Evolutionary conservation across 140 eudicot genomes (phyloP).

Genomic region (Cichorium intybus): DNA sequence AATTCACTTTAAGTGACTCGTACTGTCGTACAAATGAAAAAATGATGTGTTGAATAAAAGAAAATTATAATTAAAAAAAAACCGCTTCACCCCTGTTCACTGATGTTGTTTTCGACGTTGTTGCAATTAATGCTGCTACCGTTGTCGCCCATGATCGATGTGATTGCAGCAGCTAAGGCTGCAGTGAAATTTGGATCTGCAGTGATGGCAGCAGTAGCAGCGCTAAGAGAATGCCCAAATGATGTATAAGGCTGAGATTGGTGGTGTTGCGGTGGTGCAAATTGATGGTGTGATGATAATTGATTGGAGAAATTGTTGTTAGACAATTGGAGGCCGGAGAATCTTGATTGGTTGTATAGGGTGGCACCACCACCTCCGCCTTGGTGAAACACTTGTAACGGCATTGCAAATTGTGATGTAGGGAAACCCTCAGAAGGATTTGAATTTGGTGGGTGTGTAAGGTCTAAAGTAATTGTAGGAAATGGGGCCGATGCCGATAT

Average conservation of each 20-base stretch:
- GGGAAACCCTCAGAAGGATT: conserved; percentile 15
- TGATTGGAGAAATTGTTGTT: conserved; percentile 23
- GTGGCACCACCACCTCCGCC: conserved; percentile 33
- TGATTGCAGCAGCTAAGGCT: conserved; percentile 81
- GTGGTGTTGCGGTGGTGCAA: conserved; percentile 29
- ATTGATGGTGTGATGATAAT: conserved; percentile 10
- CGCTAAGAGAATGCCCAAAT: conserved; percentile 50
- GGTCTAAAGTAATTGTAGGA: conserved; percentile 88
- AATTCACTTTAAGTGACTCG: conserved; percentile 5
- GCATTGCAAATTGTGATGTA: conserved; percentile 34
- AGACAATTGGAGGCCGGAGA: conserved; percentile 64
- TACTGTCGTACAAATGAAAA: neutral
- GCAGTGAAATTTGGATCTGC: conserved; percentile 87
- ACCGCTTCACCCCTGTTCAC: conserved; percentile 11
- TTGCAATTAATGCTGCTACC: conserved; percentile 10
- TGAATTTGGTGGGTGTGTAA: conserved; percentile 66
- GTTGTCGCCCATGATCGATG: conserved; percentile 53
- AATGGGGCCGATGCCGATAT: conserved; percentile 87
- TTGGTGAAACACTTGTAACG: conserved; percentile 24
- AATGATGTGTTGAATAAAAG: conserved; percentile 18
- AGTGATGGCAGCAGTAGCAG: conserved; percentile 68
- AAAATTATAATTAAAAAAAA: neutral
- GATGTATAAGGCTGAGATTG: conserved; percentile 34
- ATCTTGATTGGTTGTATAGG: conserved; percentile 62
- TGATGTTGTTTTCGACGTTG: conserved; percentile 1